Evolutionary conservation across 1,284 basidiomycete genomes (phyloP).

Genomic region (Apiotrichum siamense): DNA sequence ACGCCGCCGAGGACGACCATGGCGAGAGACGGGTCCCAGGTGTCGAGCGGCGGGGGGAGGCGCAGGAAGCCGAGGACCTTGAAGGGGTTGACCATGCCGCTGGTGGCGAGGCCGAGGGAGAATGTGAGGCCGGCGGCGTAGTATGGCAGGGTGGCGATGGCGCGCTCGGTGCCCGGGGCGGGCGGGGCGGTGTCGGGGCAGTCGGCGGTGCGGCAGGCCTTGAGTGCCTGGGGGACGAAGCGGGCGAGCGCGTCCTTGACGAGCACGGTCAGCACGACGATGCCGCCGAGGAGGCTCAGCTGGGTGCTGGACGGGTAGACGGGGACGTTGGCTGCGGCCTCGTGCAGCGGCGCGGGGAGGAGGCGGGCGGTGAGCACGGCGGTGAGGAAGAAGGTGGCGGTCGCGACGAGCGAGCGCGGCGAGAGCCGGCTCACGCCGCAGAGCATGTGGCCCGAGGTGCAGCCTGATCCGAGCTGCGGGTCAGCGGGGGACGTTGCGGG

Average conservation of each 20-base stretch:
- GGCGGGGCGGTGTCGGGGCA: not conserved
- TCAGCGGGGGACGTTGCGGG: no score
- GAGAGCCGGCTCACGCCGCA: slow-evolving; percentile 61
- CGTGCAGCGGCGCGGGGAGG: slow-evolving; percentile 28
- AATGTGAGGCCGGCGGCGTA: slow-evolving; percentile 54
- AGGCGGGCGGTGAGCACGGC: slow-evolving; percentile 51
- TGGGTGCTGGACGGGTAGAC: slow-evolving; percentile 25
- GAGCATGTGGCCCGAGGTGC: slow-evolving; percentile 58
- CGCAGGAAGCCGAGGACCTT: slow-evolving; percentile 58
- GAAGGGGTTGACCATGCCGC: slow-evolving; percentile 54
- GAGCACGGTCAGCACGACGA: slow-evolving; percentile 39
- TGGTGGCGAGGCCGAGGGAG: slow-evolving; percentile 56
- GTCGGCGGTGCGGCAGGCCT: not conserved
- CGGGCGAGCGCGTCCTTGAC: not conserved
- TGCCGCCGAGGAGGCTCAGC: slow-evolving; percentile 50
- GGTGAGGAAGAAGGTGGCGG: slow-evolving; percentile 55
- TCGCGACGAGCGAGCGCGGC: slow-evolving; percentile 52
- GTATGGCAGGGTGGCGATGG: slow-evolving; percentile 29
- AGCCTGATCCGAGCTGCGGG: slow-evolving; percentile 10
- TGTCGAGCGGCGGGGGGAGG: slow-evolving; percentile 16
- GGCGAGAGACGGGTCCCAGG: slow-evolving; percentile 49
- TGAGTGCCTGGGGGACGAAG: not conserved
- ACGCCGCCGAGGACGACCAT: slow-evolving; percentile 50
- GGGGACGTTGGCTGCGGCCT: slow-evolving; percentile 11
- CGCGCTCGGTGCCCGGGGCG: not conserved